Base-by-base conservation (phyloP, 305 asterid genomes). In the Plantago rigida region DNA sequence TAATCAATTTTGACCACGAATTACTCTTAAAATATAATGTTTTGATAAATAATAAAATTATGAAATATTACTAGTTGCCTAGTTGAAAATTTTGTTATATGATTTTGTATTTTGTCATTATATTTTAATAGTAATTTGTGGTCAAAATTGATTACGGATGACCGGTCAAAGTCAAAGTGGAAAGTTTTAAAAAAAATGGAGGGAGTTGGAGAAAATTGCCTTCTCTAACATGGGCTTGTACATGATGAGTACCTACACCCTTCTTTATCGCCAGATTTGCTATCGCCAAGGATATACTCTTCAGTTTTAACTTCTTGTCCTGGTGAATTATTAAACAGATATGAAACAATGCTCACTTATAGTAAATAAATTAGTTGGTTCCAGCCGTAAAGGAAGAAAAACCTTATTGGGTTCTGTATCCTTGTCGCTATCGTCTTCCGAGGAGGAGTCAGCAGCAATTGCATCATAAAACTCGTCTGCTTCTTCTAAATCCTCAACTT, bases 381-480 rank as follows among this genome's bases (percentile, higher is more conserved):
- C 34, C 39, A 42, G 45, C 47, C 52, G 65, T 10, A 53, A 58
- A 58, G 26, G 34, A 67, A 63, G 59, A 29, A 59, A 60, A 59
- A 70, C 85, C 82, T 78, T 74, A 47, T 61, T 70, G 54, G 68
- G 70, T 71, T 79, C 89, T 45, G 68, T 55, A 60, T 82, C 87
- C 52, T 76, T 66, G 62, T 87, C 85, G 47, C 75, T 74, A 52
- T 81, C 88, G 7, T 83, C 89, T 17, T 78, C 82, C 66, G 94
- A 79, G 51, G 84, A 85, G 36, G 98, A 93, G 69, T 80, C 94
- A 57, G 71, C 76, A 26, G 79, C 78, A 63, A 80, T 77, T 67
- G 99, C 99, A 74, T 93, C 99, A 67, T 84, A 93, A 72, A 93
- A 93, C 78, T 89, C 86, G 67, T 89, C 96, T 34, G 81, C 73